Percentiles rank a stretch among this genome's conserved stretches.
Conservation (phyloP, 1,284 basidiomycete species). For the Papiliotrema laurentii region DNA sequence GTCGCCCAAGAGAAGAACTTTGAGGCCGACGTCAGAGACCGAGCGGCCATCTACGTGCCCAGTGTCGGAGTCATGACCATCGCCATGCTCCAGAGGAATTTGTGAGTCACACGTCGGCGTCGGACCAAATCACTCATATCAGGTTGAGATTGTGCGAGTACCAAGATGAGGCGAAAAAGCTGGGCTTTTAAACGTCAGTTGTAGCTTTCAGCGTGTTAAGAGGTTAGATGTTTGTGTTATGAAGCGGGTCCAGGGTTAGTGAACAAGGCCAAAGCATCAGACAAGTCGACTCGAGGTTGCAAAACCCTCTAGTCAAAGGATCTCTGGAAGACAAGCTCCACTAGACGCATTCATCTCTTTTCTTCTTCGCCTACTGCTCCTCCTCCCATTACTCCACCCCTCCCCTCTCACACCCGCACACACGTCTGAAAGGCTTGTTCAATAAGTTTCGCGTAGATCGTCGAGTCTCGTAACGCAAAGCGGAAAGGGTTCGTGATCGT, state of each 20-base stretch:
- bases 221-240: not conserved
- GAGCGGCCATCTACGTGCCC: slow-evolving; percentile 80
- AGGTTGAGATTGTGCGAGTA: slow-evolving; percentile 72
- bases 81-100: slow-evolving; percentile 89
- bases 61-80: slow-evolving; percentile 96
- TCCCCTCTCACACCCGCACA: not conserved
- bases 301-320: too few relatives aligned
- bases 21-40: slow-evolving; percentile 83
- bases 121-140: not conserved
- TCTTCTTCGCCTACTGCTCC: not conserved
- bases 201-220: not conserved
- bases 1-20: slow-evolving; percentile 97
- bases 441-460: not conserved
- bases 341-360: not conserved
- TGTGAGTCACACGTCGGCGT: slow-evolving; percentile 55
- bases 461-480: not conserved
- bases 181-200: not conserved
- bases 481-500: not conserved
- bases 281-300: too few relatives aligned
- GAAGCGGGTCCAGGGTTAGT: too few relatives aligned
- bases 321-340: too few relatives aligned
- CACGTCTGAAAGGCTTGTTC: too few relatives aligned
- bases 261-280: too few relatives aligned
- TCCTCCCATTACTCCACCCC: not conserved
- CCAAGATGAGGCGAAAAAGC: slow-evolving; percentile 48